Conservation (phyloP, 768 basidiomycete species). For the Chalciporus sphaerocephalus region DNA sequence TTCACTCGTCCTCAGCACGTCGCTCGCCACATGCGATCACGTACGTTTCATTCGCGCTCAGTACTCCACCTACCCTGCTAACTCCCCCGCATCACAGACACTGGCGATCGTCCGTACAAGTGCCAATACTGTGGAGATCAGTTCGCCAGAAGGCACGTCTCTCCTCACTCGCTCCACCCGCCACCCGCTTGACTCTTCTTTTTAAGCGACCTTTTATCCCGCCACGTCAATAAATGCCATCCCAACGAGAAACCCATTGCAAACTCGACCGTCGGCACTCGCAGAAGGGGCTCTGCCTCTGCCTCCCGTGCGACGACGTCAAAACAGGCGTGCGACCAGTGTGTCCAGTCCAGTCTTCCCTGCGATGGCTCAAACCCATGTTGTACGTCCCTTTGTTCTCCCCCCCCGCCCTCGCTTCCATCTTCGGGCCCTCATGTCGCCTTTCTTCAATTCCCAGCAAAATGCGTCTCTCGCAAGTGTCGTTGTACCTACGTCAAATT, state of each 20-base stretch:
- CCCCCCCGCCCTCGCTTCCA: background rate
- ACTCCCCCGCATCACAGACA: conserved; percentile 46
- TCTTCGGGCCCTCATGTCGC: background rate
- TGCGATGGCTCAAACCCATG: conserved; percentile 82
- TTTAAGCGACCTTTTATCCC: conserved; percentile 74
- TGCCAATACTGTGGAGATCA: conserved; percentile 87
- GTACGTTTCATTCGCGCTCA: conserved; percentile 48
- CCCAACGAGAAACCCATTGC: conserved; percentile 58
- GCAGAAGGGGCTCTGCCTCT: conserved; percentile 65
- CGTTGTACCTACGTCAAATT: conserved; percentile 81
- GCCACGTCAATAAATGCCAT: conserved; percentile 88
- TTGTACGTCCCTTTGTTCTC: conserved; percentile 39
- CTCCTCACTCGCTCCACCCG: conserved; percentile 5
- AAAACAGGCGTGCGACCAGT: conserved; percentile 84
- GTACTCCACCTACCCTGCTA: conserved; percentile 19
- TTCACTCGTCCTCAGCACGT: conserved; percentile 91
- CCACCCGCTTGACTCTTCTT: conserved; percentile 3
- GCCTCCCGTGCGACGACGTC: conserved; percentile 72
- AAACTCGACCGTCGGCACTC: conserved; percentile 33
- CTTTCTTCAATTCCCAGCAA: no score
- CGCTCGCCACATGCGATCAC: conserved; percentile 85
- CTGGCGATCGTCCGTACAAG: conserved; percentile 86
- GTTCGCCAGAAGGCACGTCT: conserved; percentile 71
- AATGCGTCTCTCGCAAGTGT: conserved; percentile 66
- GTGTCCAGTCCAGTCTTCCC: conserved; percentile 67